These are phyloP conservation scores for Termitomyces sp. DNA, from an alignment of 768 basidiomycete genomes.

Conservation along the genomic window DNA sequence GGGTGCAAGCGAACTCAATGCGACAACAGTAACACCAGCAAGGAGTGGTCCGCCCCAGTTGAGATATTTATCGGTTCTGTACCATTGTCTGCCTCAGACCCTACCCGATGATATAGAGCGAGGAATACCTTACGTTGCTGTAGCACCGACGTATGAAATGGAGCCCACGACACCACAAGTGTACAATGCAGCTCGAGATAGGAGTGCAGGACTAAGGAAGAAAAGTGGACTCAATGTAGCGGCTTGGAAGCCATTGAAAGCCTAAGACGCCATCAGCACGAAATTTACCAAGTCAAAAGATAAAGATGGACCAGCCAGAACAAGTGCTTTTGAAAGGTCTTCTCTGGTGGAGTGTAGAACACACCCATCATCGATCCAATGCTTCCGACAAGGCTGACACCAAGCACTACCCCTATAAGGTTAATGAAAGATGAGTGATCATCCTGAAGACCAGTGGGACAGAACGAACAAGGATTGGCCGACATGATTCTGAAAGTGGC, in stretches of 20 bases:
- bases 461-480: slow-evolving; percentile 70
- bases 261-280: slow-evolving; percentile 33
- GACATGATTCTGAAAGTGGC: slow-evolving; percentile 72
- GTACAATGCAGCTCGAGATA: slow-evolving; percentile 85
- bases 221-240: slow-evolving; percentile 86
- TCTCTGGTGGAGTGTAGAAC: slow-evolving; percentile 76
- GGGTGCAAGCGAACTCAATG: slow-evolving; percentile 81
- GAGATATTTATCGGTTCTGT: slow-evolving; percentile 75
- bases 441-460: background rate
- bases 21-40: slow-evolving; percentile 86
- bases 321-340: slow-evolving; percentile 69
- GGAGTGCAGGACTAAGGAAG: slow-evolving; percentile 81
- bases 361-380: slow-evolving; percentile 87
- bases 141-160: slow-evolving; percentile 84
- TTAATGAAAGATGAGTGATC: background rate
- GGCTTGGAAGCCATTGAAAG: slow-evolving; percentile 84
- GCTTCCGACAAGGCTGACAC: slow-evolving; percentile 72
- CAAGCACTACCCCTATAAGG: slow-evolving; percentile 69
- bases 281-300: background rate
- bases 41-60: slow-evolving; percentile 86
- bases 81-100: background rate
- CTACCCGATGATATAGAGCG: background rate
- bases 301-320: slow-evolving; percentile 67
- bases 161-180: slow-evolving; percentile 85
- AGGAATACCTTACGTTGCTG: slow-evolving; percentile 57